Base-by-base conservation (phyloP, 2,329 filamentous ascomycete genomes). In the Hymenoscyphus albidus region DNA sequence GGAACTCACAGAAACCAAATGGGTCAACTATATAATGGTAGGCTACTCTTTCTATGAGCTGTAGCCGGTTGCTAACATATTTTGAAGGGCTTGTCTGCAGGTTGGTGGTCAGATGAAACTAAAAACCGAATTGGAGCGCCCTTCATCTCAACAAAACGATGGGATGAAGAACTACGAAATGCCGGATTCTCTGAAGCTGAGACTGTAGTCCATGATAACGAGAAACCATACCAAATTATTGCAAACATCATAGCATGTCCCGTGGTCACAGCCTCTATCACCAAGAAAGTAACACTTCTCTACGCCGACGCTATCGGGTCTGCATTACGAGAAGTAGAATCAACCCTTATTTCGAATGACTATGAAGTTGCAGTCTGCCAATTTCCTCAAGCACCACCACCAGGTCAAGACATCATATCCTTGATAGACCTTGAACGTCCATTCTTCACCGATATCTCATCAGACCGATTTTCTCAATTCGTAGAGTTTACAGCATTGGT, bases 131-230 rank as follows among this genome's bases (percentile, higher is more conserved):
- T 57, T 2, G 31, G 70, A 10, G 65, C 72, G 39, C 73, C 75
- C 5, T 74, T 70, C 55, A 61, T 76, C 4, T 38, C 57, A 10
- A 35, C 65, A 1, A 63, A 70, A 2, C 40, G 68, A 44, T 77
- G 75, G 76, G 65, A 74, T 13, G 32, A 27, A 3, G 69, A 72
- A 39, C 67, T 77, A 1, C 40, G 54, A 2, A 54, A 44, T 6
- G 65, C 70, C 18, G 77, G 77, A 4, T 79, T 78, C 60, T 64
- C 67, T 0, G 74, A 76, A 1, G 60, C 69, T 9, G 73, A 77
- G 18, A 58, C 64, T 0, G 63, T 71, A 2, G 62, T 67, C 0
- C 64, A 68, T 44, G 74, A 77, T 54, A 39, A 58, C 27, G 66
- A 69, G 16, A 39, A 62, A 14, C 68, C 69, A 5, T 71, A 64